Evolutionary conservation across 305 asterid genomes (phyloP), one percentile per base, ranked within the genome.

Genomic region (Solanum hybrid): DNA sequence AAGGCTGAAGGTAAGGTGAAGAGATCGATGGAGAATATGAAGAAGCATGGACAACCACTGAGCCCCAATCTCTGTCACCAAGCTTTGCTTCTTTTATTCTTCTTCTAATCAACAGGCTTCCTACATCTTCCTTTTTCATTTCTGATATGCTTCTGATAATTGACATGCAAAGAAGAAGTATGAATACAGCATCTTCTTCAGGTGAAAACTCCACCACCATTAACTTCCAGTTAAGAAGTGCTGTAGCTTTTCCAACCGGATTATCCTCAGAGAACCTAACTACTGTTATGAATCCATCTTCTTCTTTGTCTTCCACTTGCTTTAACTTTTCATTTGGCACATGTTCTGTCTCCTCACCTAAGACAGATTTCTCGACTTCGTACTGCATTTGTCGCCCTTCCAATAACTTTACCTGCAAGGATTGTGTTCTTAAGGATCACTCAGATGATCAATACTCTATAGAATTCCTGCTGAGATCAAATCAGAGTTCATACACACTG

Each of bases 11-110:
- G 89, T 91, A 88, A 35, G 96, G 95, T 1, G 95, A 90, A 82
- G 92, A 93, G 88, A 61, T 35, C 9, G 91, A 89, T 1, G 93
- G 46, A 29, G 93, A 89, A 89, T 75, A 89, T 61, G 93, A 95
- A 33, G 93, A 92, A 37, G 97, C 95, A 37, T 95, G 98, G 73
- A 97, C 94, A 73, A 94, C 81, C 79, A 95, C 96, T 7, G 98
- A 97, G 0, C 99, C 98, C 98, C 98, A 96, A 86, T 97, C 97
- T 90, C 95, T 91, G 1, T 94, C 95, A 22, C 99, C 99, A n/a
- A 89, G 36, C 95, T 90, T 95, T 10, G 95, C 95, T 89, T 96
- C 98, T 84, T 92, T 88, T 89, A 96, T 89, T 91, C 99, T 93
- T 77, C 98, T 93, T 89, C 98, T 93, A 14, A 95, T 90, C 92